Conservation (phyloP, 257 asterid species). For the Petrea volubilis region DNA sequence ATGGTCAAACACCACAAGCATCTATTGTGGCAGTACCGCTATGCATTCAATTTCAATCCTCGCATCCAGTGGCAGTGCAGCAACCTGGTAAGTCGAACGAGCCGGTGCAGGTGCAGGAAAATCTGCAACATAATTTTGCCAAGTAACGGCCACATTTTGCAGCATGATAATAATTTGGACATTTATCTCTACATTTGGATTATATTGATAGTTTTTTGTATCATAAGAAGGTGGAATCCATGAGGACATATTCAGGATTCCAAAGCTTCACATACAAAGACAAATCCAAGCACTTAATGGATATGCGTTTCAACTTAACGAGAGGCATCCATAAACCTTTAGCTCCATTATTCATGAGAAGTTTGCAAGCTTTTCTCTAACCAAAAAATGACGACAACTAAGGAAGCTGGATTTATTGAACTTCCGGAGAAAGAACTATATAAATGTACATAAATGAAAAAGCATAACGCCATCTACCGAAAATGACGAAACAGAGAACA, state of each 20-base stretch:
- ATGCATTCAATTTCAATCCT: conserved; percentile 87
- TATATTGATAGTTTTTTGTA: neutral
- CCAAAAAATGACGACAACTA: neutral
- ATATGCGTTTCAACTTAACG: neutral
- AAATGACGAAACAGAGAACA: neutral
- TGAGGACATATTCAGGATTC: neutral
- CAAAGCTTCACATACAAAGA: too few relatives aligned
- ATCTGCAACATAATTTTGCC: conserved; percentile 49
- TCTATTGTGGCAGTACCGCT: conserved; percentile 49
- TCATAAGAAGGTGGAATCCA: neutral
- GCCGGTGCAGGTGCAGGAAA: conserved; percentile 90
- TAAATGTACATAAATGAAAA: neutral
- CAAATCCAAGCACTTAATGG: too few relatives aligned
- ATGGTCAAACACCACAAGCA: neutral
- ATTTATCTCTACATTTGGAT: conserved; percentile 1
- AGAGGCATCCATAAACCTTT: neutral
- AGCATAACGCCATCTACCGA: neutral
- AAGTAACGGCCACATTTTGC: neutral
- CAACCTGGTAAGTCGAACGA: conserved; percentile 91
- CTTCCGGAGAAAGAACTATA: neutral
- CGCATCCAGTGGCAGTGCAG: conserved; percentile 87
- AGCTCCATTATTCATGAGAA: neutral
- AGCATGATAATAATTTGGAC: conserved; percentile 1
- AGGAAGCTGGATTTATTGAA: neutral
- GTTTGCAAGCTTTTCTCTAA: neutral